A percentile compares a stretch with the other conserved stretches of the same genome.
These are phyloP conservation scores for Boletus barrowsii DNA, from an alignment of 768 basidiomycete species.

Conservation along the genomic window DNA sequence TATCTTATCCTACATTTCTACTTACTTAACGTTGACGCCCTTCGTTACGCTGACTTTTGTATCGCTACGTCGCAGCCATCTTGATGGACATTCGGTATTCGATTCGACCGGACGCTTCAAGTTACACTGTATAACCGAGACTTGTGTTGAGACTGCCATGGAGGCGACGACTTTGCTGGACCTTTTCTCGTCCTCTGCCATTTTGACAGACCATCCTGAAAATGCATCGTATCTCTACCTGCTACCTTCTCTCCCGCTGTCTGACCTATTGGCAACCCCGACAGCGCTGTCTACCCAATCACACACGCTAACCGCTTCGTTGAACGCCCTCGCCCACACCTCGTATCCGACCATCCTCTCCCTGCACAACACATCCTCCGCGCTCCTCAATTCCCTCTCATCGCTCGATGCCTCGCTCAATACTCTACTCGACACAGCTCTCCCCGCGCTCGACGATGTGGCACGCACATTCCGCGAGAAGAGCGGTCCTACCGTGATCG, in stretches of 20 bases:
- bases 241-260: constrained; percentile 63
- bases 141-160: constrained; percentile 14
- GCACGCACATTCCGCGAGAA: constrained; percentile 68
- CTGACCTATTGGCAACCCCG: constrained; percentile 71
- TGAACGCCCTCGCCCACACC: constrained; percentile 86
- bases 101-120: not conserved
- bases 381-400: constrained; percentile 67
- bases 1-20: not conserved
- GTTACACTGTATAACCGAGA: too few species aligned
- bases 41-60: constrained; percentile 9
- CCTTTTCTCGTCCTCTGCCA: constrained; percentile 21
- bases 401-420: constrained; percentile 75
- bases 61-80: constrained; percentile 5
- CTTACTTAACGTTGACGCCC: not conserved
- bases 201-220: constrained; percentile 16
- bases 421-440: constrained; percentile 57
- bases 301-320: constrained; percentile 81
- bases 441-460: constrained; percentile 75
- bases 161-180: constrained; percentile 26
- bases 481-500: constrained; percentile 66
- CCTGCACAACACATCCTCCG: constrained; percentile 76
- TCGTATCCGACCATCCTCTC: constrained; percentile 91
- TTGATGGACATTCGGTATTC: not conserved
- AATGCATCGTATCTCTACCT: constrained; percentile 56
- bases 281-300: constrained; percentile 76